Base-by-base conservation (phyloP, 192 early-diverging fungal genomes). In the Diversispora epigaea region DNA sequence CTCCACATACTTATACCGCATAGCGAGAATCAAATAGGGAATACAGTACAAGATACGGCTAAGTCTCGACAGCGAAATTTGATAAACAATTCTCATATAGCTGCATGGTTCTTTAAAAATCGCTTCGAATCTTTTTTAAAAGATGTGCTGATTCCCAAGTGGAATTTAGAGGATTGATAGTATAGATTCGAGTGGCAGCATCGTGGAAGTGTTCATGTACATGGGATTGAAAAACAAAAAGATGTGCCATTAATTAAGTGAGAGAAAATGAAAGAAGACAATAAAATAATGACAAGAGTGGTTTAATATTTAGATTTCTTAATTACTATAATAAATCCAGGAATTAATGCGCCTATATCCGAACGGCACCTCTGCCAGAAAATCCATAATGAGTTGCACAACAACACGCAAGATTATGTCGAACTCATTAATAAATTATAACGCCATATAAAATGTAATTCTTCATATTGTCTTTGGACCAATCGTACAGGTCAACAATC, bases 371-470 rank as follows among this genome's bases (percentile, higher is more conserved):
- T 17, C 17, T 60, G 57, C 57, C 57, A 60, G 17, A 60, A 9
- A 6, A 17, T 10, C 25, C 57, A 60, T n/a, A 17, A 32, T 60
- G 57, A 60, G 17, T 6, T 60, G 17, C 57, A 60, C 17, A 17
- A 60, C 17, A 32, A 60, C 25, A 10, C 17, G 57, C 62, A 65
- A 41, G 63, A 65, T 65, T 65, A 65, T 65, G 44, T 3, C 8
- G 63, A 65, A 9, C 21, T 65, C 10, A 43, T 65, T 65, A 65
- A 65, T 41, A 65, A 65, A 21, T 41, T 65, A 6, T 41, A 65
- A 21, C 0, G 63, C 10, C 41, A 58, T 22, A 58, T 22, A 15
- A 6, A 12, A 43, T 65, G 11, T 44, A 43, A 41, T 65, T 41
- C 63, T 41, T 65, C 41, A n/a, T 65, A 65, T n/a, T 65, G 41